phyloP scores from a whole-genome alignment of 176 grass and related monocot species.

The Phragmites australis region DNA sequence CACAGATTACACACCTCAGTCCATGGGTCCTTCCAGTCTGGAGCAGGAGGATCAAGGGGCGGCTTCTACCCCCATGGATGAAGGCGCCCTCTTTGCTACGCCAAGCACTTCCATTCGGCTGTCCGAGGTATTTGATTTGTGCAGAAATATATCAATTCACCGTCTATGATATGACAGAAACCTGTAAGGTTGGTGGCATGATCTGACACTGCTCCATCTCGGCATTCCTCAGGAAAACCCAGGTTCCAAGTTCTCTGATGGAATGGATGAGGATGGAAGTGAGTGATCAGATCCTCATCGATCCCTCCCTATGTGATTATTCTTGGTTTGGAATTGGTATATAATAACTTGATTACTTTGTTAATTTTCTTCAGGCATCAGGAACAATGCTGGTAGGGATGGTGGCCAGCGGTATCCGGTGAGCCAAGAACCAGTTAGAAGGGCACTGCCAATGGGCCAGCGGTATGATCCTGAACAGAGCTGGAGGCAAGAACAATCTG shows the following conservation, averaged over 20 bases:
- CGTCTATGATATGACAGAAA: not conserved
- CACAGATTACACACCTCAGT: constrained; percentile 66
- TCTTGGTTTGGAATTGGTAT: not conserved
- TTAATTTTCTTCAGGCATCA: constrained; percentile 29
- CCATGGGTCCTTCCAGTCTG: constrained; percentile 50
- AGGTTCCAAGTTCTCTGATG: constrained; percentile 61
- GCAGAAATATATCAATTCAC: not conserved
- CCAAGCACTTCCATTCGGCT: constrained; percentile 57
- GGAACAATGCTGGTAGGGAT: constrained; percentile 17
- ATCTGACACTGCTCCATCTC: constrained; percentile 47
- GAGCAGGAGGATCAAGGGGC: constrained; percentile 60
- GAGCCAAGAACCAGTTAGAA: constrained; percentile 40
- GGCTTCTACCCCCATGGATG: constrained; percentile 49
- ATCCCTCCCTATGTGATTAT: not conserved
- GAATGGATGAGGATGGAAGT: constrained; percentile 67
- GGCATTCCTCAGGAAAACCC: constrained; percentile 37
- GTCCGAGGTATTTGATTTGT: constrained; percentile 53
- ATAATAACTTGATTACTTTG: constrained; percentile 18
- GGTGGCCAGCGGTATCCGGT: not conserved
- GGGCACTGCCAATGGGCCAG: not conserved
- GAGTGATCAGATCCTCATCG: constrained; percentile 35
- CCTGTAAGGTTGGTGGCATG: constrained; percentile 1
- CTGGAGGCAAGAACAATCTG: constrained; percentile 55
- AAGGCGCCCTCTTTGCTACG: constrained; percentile 52
- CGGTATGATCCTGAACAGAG: constrained; percentile 31